Base-by-base conservation (phyloP, 1,284 basidiomycete genomes). In the Cryptococcus wingfieldii region DNA sequence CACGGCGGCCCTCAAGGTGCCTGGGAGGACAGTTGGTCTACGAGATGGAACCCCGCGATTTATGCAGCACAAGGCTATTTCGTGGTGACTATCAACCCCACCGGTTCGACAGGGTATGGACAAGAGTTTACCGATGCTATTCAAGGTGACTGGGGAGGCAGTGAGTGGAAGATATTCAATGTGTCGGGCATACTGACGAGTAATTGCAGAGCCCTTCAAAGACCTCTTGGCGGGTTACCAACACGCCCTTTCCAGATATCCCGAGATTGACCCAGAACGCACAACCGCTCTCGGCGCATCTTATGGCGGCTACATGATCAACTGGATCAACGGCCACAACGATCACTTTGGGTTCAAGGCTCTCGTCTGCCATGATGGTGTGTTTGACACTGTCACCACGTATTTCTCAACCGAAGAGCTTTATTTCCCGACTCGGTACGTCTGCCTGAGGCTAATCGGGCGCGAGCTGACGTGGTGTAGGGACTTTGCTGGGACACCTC, bases 281-380 rank as follows among this genome's bases (percentile, higher is more conserved):
- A 86, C 88, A 5, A 89, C 88, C 4, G 89, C 86, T 38, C 65
- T 76, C 1, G 78, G 78, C 10, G 78, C 74, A 0, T 69, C 65
- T 7, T 80, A 77, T 54, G 79, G 79, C 38, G 79, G 78, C 6
- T 77, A 74, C 65, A 77, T 77, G 72, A 61, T 72, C 47, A 95
- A 92, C 74, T 96, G 89, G 90, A 92, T 95, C 59, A 88, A 93
- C 75, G 89, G 91, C 0, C 90, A 95, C 74, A 90, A 92, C 14
- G 87, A 91, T 59, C 57, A 62, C 12, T 75, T 90, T 70, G 83
- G 83, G 25, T 95, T 96, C 82, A 94, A 93, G 79, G 89, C 89
- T 1, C 80, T 96, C 42, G 84, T 93, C 14, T 88, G 86, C 67
- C 90, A 94, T 68, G 89, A 93, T 67, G 89, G 90, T n/a, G 87